Evolutionary conservation across 495 filamentous ascomycete species (phyloP).

Genomic region (Trichoderma erinaceum): DNA sequence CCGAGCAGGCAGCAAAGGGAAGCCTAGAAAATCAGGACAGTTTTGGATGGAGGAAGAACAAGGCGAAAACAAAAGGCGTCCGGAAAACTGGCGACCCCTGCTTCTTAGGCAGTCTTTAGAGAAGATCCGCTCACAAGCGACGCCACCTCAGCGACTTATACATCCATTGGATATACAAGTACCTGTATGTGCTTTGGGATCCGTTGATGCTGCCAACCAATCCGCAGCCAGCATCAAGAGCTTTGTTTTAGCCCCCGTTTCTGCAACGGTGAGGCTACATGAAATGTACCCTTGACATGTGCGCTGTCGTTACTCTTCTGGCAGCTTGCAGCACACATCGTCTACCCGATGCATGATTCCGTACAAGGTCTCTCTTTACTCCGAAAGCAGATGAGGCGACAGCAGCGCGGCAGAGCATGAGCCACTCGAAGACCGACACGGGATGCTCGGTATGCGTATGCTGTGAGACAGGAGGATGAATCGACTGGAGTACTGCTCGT

Average conservation of each 20-base stretch:
- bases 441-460: not conserved
- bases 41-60: not conserved
- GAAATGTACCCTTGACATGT: not conserved
- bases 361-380: not conserved
- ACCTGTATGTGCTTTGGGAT: not conserved
- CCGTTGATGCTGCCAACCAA: not conserved
- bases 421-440: slow-evolving; percentile 1
- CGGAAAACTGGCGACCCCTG: too few relatives aligned
- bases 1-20: not conserved
- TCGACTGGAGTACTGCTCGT: not conserved
- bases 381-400: not conserved
- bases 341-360: not conserved
- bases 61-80: not conserved
- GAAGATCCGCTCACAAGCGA: not conserved
- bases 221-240: not conserved
- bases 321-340: not conserved
- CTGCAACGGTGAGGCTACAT: not conserved
- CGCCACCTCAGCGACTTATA: not conserved
- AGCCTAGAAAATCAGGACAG: not conserved
- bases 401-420: not conserved
- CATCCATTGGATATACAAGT: too few relatives aligned
- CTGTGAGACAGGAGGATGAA: not conserved
- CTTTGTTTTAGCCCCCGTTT: not conserved
- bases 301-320: not conserved
- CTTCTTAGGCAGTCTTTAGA: not conserved